A percentile compares a stretch with the other conserved stretches of the same genome.
Conservation (phyloP, 2,329 filamentous ascomycete genomes). For the Ophiostoma sp. region DNA sequence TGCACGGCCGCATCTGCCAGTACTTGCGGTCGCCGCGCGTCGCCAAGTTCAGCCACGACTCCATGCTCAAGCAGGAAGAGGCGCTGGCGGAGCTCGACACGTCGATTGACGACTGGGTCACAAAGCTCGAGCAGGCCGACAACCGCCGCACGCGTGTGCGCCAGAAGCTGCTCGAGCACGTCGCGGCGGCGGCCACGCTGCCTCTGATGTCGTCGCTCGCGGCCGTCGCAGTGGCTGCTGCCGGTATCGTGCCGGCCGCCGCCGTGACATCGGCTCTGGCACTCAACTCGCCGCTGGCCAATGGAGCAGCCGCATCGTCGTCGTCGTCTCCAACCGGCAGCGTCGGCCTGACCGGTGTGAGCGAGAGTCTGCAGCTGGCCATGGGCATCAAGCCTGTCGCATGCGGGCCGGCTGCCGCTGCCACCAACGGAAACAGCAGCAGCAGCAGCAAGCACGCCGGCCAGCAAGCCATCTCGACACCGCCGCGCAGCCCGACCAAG, state of each 20-base stretch:
- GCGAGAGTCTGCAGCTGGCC: conserved; percentile 40
- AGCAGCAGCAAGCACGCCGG: not conserved
- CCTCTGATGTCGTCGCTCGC: conserved; percentile 23
- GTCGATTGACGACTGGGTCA: conserved; percentile 75
- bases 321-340: not conserved
- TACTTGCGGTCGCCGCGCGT: conserved; percentile 67
- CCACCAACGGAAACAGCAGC: conserved; percentile 27
- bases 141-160: conserved; percentile 68
- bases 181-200: conserved; percentile 63
- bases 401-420: not conserved
- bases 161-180: conserved; percentile 75
- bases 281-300: not conserved
- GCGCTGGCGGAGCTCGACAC: conserved; percentile 68
- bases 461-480: conserved; percentile 45
- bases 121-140: conserved; percentile 73
- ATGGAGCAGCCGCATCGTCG: conserved; percentile 14
- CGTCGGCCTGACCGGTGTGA: conserved; percentile 31
- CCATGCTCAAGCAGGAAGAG: conserved; percentile 74
- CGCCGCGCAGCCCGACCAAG: conserved; percentile 55
- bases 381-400: conserved; percentile 33
- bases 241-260: conserved; percentile 45
- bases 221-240: conserved; percentile 10
- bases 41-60: conserved; percentile 66
- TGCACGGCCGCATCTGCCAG: conserved; percentile 70
- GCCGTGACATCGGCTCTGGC: conserved; percentile 47